A percentile compares a stretch with the other conserved stretches of the same genome.
Conservation (phyloP, 2,329 filamentous ascomycete genomes). For the Fusarium xyrophilum region DNA sequence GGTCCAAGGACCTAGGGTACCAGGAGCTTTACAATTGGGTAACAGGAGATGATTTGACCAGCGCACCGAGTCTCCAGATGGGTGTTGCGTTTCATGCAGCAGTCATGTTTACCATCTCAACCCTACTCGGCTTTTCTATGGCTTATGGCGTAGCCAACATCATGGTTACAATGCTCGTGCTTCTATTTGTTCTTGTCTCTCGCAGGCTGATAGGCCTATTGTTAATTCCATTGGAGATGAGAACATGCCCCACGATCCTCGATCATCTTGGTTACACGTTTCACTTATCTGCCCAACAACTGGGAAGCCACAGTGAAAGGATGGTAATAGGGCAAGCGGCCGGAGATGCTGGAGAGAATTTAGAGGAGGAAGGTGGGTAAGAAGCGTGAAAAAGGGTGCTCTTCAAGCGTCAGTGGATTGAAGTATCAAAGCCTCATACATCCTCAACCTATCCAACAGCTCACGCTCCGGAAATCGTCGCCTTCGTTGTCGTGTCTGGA, state of each 20-base stretch:
- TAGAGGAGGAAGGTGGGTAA: rapidly evolving
- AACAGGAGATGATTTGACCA: neutral
- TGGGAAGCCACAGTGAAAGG: rapidly evolving
- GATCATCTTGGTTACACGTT: rapidly evolving
- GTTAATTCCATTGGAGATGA: neutral
- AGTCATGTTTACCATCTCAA: neutral
- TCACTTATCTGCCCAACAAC: rapidly evolving
- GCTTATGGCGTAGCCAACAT: rapidly evolving
- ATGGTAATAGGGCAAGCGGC: neutral
- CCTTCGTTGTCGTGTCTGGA: conserved; percentile 45
- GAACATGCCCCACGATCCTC: neutral
- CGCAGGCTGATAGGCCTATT: neutral
- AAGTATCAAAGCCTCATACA: conserved; percentile 59
- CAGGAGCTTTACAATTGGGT: neutral
- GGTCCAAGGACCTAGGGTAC: rapidly evolving
- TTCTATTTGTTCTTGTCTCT: rapidly evolving
- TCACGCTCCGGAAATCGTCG: conserved; percentile 63
- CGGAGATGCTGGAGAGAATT: neutral
- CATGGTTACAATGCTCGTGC: rapidly evolving
- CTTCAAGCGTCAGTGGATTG: too few relatives aligned
- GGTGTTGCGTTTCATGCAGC: neutral
- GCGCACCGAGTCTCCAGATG: rapidly evolving
- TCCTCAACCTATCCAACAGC: conserved; percentile 61
- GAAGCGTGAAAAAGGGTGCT: neutral
- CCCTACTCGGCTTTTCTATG: neutral